Percentiles rank a stretch among this genome's conserved stretches.
Conservation (phyloP, 768 basidiomycete species). For the Tylopilus felleus region DNA sequence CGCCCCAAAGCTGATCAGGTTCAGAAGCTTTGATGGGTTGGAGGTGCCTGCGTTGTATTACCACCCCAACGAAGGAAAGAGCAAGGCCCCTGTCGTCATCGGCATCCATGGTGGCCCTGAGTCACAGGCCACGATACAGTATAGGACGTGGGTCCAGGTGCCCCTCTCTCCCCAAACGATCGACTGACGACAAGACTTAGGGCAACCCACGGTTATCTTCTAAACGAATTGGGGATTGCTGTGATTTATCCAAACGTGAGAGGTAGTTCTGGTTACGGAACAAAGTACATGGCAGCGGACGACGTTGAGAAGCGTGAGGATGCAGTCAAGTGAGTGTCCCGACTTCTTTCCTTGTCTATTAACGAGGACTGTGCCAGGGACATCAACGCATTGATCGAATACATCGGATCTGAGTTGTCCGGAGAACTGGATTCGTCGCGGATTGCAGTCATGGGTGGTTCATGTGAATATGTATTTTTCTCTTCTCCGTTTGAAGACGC, state of each 20-base stretch:
- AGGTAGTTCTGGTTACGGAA: slow-evolving; percentile 42
- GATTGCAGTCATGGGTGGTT: slow-evolving; percentile 43
- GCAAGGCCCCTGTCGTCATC: slow-evolving; percentile 33
- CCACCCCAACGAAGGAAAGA: slow-evolving; percentile 31
- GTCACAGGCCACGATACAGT: slow-evolving; percentile 34
- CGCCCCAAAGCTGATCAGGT: slow-evolving; percentile 34
- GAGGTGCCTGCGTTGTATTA: slow-evolving; percentile 43
- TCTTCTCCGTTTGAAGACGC: not conserved
- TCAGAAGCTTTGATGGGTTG: slow-evolving; percentile 41
- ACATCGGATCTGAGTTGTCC: slow-evolving; percentile 32
- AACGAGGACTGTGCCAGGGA: slow-evolving; percentile 26
- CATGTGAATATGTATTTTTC: slow-evolving; percentile 28
- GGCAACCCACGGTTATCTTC: slow-evolving; percentile 38
- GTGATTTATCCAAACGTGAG: slow-evolving; percentile 43
- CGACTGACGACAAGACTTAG: slow-evolving; percentile 14
- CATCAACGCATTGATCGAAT: slow-evolving; percentile 36
- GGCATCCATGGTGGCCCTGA: slow-evolving; percentile 41
- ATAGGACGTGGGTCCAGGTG: slow-evolving; percentile 28
- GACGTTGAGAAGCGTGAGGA: slow-evolving; percentile 43
- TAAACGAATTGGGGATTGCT: slow-evolving; percentile 40
- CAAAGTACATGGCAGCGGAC: slow-evolving; percentile 37
- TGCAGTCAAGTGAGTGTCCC: slow-evolving; percentile 35
- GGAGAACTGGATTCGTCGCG: slow-evolving; percentile 33
- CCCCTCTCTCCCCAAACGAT: not conserved
- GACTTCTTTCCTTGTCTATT: not conserved